Evolutionary conservation across 2,329 filamentous ascomycete genomes (phyloP), one percentile per base, ranked within the genome.

Genomic region (Stagonosporopsis chrysanthemi): DNA sequence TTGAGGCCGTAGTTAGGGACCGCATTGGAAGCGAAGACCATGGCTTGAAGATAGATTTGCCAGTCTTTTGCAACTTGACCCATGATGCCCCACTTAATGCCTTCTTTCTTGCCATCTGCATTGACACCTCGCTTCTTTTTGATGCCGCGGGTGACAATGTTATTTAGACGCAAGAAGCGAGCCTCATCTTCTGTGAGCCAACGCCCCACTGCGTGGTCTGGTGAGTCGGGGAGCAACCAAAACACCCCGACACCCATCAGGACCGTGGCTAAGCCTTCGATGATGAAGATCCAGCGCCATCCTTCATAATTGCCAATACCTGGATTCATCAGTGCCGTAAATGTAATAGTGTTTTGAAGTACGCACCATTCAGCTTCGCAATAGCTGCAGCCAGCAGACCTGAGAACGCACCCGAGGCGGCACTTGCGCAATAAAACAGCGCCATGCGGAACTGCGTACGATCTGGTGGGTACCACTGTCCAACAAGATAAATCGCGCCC

Each of bases 391-490:
- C 84, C 1, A 87, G 75, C 12, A 87, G 70, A 2, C 84, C 84
- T 15, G 83, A 83, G 66, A 87, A 86, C 1, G 84, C 84, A 19
- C 82, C 82, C 0, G 84, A 83, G 9, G 84, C 70, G 11, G 81
- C 79, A 3, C 81, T 80, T n/a, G 82, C 81, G 35, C 80, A 83
- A 65, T 81, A 86, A 64, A 86, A 86, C n/a, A 86, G 73, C 5
- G 82, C 81, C 48, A 85, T 79, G 6, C 84, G 76, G 38, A 80
- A 83, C 39, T 83, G 82, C 56, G 80, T 74, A 63, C 85, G 83
- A 36, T 82, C 78, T 23, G 80, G 77, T 43, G 81, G 82, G 61
- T 87, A 87, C 82, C 84, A 87, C 72, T 83, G 83, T 1, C 82
- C 84, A 11, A 86, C 76, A 50, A 84, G 81, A 66, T 82, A 84